phyloP scores from a whole-genome alignment of 192 early-diverging fungal species.

The Coemansia asiatica region DNA sequence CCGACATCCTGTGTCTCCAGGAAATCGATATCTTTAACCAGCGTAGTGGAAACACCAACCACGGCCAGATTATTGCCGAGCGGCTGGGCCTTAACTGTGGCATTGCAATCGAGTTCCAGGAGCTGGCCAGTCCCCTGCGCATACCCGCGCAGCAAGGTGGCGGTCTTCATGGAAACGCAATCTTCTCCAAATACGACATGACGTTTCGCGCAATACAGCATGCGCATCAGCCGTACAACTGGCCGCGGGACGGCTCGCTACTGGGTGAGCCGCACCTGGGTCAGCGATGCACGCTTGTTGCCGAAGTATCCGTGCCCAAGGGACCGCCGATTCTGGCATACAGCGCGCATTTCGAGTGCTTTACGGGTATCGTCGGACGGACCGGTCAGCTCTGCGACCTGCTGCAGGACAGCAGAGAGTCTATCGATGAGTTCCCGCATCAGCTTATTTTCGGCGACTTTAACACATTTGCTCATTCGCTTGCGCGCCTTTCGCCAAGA shows the following conservation, averaged over 20 bases:
- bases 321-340: slow-evolving; percentile 65
- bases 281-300: slow-evolving; percentile 60
- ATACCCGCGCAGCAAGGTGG: slow-evolving; percentile 66
- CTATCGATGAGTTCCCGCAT: slow-evolving; percentile 55
- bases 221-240: slow-evolving; percentile 68
- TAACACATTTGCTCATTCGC: slow-evolving; percentile 78
- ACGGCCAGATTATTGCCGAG: slow-evolving; percentile 63
- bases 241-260: slow-evolving; percentile 62
- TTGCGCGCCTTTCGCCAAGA: slow-evolving; percentile 65
- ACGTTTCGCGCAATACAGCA: slow-evolving; percentile 64
- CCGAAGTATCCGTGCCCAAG: slow-evolving; percentile 54
- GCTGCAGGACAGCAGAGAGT: slow-evolving; percentile 58
- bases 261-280: slow-evolving; percentile 70
- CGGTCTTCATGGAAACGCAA: slow-evolving; percentile 78
- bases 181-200: slow-evolving; percentile 67
- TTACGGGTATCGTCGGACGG: slow-evolving; percentile 72
- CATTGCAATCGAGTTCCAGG: slow-evolving; percentile 73
- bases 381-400: slow-evolving; percentile 69
- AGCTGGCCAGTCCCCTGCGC: slow-evolving; percentile 63
- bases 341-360: slow-evolving; percentile 73
- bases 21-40: slow-evolving; percentile 75
- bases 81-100: slow-evolving; percentile 63
- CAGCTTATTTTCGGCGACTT: slow-evolving; percentile 76
- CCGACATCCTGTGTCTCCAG: slow-evolving; percentile 73
- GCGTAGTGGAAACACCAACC: slow-evolving; percentile 64